phyloP scores from a whole-genome alignment of 2,329 filamentous ascomycete genomes.

The Paraphoma chrysanthemicola region DNA sequence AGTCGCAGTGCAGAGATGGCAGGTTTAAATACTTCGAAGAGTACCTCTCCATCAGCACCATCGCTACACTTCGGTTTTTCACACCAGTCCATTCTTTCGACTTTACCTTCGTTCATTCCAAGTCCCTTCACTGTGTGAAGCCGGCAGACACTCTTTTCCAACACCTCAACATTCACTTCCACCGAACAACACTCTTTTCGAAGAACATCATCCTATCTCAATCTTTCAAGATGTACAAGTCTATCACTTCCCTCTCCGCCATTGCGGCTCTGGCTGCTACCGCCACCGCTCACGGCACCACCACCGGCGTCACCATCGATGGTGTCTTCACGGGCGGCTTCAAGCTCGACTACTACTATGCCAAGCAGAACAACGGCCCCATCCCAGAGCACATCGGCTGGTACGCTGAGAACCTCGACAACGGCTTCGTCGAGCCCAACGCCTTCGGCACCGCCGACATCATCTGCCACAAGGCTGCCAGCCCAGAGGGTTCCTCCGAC shows the following conservation, averaged over 20 bases:
- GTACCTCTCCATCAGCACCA: slow-evolving; percentile 15
- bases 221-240: slow-evolving; percentile 36
- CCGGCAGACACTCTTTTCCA: slow-evolving; percentile 42
- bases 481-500: slow-evolving; percentile 48
- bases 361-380: slow-evolving; percentile 29
- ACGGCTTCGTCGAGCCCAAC: slow-evolving; percentile 43
- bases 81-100: slow-evolving; percentile 37
- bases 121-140: slow-evolving; percentile 43
- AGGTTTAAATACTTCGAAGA: slow-evolving; percentile 29
- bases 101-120: slow-evolving; percentile 32
- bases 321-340: slow-evolving; percentile 56
- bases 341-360: slow-evolving; percentile 52
- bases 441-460: slow-evolving; percentile 51
- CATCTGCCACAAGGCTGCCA: slow-evolving; percentile 67
- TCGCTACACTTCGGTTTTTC: slow-evolving; percentile 34
- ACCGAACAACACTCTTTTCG: slow-evolving; percentile 16
- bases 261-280: slow-evolving; percentile 47
- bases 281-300: slow-evolving; percentile 56
- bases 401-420: slow-evolving; percentile 47
- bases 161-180: slow-evolving; percentile 29
- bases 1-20: slow-evolving; percentile 4
- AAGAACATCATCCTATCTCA: slow-evolving; percentile 1
- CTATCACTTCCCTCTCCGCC: slow-evolving; percentile 32
- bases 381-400: slow-evolving; percentile 54
- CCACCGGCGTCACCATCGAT: slow-evolving; percentile 55